Evolutionary conservation across 1,284 basidiomycete species (phyloP).

Genomic region (Fomitopsis palustris): DNA sequence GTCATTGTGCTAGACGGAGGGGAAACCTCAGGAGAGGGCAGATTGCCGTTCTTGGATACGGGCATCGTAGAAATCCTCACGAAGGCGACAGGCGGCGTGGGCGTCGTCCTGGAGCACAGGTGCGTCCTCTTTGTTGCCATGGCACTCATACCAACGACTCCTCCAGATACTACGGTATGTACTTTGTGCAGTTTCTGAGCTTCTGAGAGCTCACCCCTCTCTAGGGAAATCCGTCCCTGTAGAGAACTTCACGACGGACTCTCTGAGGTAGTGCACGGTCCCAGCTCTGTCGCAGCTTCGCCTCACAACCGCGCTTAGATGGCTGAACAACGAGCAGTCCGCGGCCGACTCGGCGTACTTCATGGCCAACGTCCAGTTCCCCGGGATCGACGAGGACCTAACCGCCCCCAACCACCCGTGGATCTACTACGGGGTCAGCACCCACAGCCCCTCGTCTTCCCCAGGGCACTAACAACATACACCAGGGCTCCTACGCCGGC

Average conservation of each 20-base stretch:
- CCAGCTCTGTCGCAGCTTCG: background rate
- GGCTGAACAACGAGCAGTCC: slow-evolving; percentile 87
- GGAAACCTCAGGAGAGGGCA: slow-evolving; percentile 74
- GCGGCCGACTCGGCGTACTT: slow-evolving; percentile 93
- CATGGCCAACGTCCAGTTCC: slow-evolving; percentile 77
- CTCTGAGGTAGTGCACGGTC: slow-evolving; percentile 48
- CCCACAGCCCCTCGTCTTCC: background rate
- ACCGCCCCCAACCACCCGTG: slow-evolving; percentile 75
- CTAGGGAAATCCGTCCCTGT: slow-evolving; percentile 82
- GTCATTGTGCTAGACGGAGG: slow-evolving; percentile 84
- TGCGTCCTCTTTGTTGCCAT: slow-evolving; percentile 8
- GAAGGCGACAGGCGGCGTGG: slow-evolving; percentile 78
- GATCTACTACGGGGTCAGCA: slow-evolving; percentile 90
- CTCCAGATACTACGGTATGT: slow-evolving; percentile 59
- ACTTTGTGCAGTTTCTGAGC: background rate
- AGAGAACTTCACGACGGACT: slow-evolving; percentile 75
- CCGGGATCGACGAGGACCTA: slow-evolving; percentile 67
- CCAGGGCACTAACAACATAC: background rate
- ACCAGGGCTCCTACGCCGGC: slow-evolving; percentile 85
- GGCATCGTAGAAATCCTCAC: slow-evolving; percentile 87
- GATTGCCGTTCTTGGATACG: slow-evolving; percentile 71
- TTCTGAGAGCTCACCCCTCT: background rate
- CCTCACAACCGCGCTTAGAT: slow-evolving; percentile 39
- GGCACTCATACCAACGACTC: slow-evolving; percentile 28
- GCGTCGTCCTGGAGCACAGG: slow-evolving; percentile 90